Evolutionary conservation across 148 eudicot species (phyloP).

Genomic region (Tetragonia tetragonoides): DNA sequence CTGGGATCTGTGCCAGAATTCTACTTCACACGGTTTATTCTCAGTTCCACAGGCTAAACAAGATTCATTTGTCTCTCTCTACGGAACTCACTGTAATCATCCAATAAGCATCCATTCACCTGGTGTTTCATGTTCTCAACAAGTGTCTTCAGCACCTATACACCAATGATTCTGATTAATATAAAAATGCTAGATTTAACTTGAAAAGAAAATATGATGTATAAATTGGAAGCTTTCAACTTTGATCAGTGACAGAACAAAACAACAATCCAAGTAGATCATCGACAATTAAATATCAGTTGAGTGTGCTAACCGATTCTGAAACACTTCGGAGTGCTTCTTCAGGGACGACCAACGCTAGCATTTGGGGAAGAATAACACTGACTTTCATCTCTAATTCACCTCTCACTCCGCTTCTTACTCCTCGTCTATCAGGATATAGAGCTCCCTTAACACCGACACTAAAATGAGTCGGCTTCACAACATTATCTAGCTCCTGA

Average conservation of each 20-base stretch:
- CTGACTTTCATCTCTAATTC: constrained; percentile 67
- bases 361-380: constrained; percentile 66
- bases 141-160: constrained; percentile 59
- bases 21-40: no score
- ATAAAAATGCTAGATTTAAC: background rate
- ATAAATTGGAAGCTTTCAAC: background rate
- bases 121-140: constrained; percentile 81
- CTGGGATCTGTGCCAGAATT: no score
- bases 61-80: constrained; percentile 45
- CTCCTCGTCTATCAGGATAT: constrained; percentile 63
- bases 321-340: constrained; percentile 54
- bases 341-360: constrained; percentile 64
- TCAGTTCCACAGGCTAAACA: constrained; percentile 24
- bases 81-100: constrained; percentile 64
- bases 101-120: constrained; percentile 67
- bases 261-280: background rate
- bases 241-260: background rate
- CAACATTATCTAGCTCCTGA: constrained; percentile 61
- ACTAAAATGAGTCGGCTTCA: constrained; percentile 64
- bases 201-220: no score
- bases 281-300: background rate
- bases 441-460: constrained; percentile 69
- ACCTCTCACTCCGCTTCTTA: constrained; percentile 61
- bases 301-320: constrained; percentile 52
- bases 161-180: background rate